Evolutionary conservation across 2,329 filamentous ascomycete genomes (phyloP), one percentile per base, ranked within the genome.

Genomic region (Tolypocladium endophyticum): DNA sequence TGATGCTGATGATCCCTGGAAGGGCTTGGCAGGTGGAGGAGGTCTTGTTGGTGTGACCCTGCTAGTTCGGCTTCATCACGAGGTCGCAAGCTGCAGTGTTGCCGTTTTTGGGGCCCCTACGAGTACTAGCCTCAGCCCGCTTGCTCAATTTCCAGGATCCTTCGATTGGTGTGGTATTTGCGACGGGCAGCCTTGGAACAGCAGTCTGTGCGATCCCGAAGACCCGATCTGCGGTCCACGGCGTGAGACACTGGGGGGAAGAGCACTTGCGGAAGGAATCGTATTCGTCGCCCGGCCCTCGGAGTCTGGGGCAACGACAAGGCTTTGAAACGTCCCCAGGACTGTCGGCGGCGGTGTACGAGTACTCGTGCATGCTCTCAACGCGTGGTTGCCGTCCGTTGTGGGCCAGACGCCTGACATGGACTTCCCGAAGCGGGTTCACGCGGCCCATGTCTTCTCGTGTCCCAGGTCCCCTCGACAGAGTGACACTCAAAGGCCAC

Each of bases 281-380:
- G 54, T 35, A 52, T 30, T 50, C 47, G 25, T 30, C 25, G 47
- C 25, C 25, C 14, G 7, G 12, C 11, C 25, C 25, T 50, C 18
- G 45, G 16, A 50, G 45, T 30, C 45, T 18, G 45, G 45, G 45
- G 25, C 53, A 53, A 43, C 12, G 53, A 58, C 59, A 55, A 60
- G 56, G 61, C 25, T 57, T 59, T 62, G 63, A 64, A 63, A 63
- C 63, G 60, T 57, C 53, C 53, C 45, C 52, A 58, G 59, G 58
- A 60, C 11, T 35, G 16, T 54, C 50, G 33, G 30, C 56, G 52
- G 35, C 23, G 52, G 43, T n/a, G 43, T 28, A 45, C 20, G 35
- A 36, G 35, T 20, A 20, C 16, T 2, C 14, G 16, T 47, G 5
- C 43, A 23, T 30, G 18, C 9, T 20, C 23, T 28, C 25, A 20